Base-by-base conservation (phyloP, 441 rosid genomes). In the Euphorbia celastroides region DNA sequence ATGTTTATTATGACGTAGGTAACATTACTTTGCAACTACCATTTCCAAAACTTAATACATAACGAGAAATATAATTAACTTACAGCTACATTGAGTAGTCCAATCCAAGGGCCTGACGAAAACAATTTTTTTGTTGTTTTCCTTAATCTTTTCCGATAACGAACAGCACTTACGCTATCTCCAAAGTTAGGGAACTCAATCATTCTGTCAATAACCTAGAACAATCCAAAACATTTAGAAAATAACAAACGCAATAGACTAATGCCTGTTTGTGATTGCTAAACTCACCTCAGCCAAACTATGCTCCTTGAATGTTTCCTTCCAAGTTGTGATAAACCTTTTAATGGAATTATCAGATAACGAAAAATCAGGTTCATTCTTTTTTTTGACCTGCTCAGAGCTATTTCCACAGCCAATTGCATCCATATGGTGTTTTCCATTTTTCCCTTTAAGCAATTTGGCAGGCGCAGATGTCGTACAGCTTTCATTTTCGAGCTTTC, bases 41-140 rank as follows among this genome's bases (percentile, higher is more conserved):
- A 22, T 62, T 14, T 41, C 44, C 54, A 62, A 56, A 64, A 25
- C 51, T 1, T 17, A 26, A 50, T 2, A n/a, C 0, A n/a, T n/a
- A n/a, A n/a, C n/a, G n/a, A n/a, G 50, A 56, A 60, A 30, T 23
- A 48, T 32, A 50, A 51, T 20, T 12, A 57, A 83, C 98, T 95
- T 84, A 95, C 99, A 77, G 96, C 98, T 65, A 92, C 81, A 80
- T 90, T 90, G 73, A 95, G 79, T 70, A 95, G 77, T 69, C 96
- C 99, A 76, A 82, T 75, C 73, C 75, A 81, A 23, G 98, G 99
- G 66, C 75, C 72, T 20, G 81, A 80, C 38, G 82, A 74, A 76
- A 86, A 79, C 70, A 75, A 50, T 44, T 74, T 64, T 63, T 74
- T 84, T 69, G 78, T 65, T 74, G 74, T 80, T 81, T 71, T 82